These are phyloP conservation scores for Tetrahymena elliotti DNA, from an alignment of 73 alveolate species.

Conservation along the genomic window DNA sequence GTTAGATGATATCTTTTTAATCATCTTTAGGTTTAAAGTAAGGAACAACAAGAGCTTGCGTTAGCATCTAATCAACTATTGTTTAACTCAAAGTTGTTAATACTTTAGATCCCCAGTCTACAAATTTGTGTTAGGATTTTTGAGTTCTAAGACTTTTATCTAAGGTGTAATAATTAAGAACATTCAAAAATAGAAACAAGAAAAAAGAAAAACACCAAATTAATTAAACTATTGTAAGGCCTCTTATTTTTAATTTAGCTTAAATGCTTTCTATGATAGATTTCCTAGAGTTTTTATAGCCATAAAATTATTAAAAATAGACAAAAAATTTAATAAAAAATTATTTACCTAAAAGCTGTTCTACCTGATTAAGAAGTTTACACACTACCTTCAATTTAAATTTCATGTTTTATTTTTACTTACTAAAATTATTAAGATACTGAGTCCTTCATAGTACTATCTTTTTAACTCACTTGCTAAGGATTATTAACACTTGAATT, in stretches of 20 bases:
- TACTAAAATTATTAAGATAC: not conserved
- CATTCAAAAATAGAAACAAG: not conserved
- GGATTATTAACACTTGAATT: not conserved
- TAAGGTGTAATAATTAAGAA: not conserved
- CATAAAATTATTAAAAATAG: too few species aligned
- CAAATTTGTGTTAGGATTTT: not conserved
- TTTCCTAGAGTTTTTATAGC: not conserved
- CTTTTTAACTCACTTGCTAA: not conserved
- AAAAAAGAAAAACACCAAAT: not conserved
- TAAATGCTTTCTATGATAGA: not conserved
- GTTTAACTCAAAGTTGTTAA: not conserved
- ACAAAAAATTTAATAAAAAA: not conserved
- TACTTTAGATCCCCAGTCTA: not conserved
- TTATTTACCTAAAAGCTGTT: not conserved
- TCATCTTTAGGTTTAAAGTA: not conserved
- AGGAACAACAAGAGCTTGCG: not conserved
- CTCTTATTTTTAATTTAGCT: not conserved
- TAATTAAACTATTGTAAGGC: not conserved
- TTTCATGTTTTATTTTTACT: not conserved
- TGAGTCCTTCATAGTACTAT: not conserved
- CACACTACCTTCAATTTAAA: not conserved
- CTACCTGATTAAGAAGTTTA: not conserved
- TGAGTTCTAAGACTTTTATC: not conserved
- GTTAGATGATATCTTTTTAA: not conserved
- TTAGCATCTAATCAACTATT: not conserved